These are phyloP conservation scores for Psidium guajava DNA, from an alignment of 345 rosid species.

Conservation along the genomic window DNA sequence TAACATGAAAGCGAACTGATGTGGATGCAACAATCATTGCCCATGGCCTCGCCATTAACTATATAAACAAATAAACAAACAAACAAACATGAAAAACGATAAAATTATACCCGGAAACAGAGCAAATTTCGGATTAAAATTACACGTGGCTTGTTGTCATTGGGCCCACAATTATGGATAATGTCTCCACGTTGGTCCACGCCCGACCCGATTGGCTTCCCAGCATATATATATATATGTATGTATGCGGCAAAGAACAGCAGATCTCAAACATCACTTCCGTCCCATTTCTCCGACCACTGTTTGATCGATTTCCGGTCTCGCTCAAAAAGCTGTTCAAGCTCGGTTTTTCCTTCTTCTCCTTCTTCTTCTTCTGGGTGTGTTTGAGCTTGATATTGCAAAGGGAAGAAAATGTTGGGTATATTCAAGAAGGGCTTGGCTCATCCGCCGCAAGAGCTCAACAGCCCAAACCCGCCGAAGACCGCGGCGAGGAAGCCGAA, in stretches of 20 bases:
- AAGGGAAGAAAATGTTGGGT: conserved; percentile 39
- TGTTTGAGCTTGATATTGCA: too few species aligned
- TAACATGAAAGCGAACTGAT: not conserved
- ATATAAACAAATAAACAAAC: not conserved
- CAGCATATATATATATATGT: not conserved
- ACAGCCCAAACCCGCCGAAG: conserved; percentile 31
- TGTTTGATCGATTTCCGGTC: not conserved
- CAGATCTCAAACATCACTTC: not conserved
- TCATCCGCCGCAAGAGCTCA: conserved; percentile 55
- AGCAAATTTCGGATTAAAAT: conserved; percentile 18
- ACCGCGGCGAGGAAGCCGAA: conserved; percentile 13
- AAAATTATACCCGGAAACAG: not conserved
- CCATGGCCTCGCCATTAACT: not conserved
- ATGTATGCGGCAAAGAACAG: not conserved
- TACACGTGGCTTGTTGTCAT: conserved; percentile 10
- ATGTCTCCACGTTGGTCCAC: not conserved
- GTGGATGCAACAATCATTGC: too few species aligned
- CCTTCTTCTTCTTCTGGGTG: not conserved
- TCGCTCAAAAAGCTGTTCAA: not conserved
- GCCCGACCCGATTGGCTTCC: too few species aligned
- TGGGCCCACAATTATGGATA: not conserved
- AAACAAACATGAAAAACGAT: not conserved
- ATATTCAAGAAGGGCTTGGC: conserved; percentile 48
- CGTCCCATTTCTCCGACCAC: not conserved
- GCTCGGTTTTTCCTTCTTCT: not conserved